These are phyloP conservation scores for Warburgia ugandensis DNA, from an alignment of 164 flowering plant genomes.

Conservation along the genomic window DNA sequence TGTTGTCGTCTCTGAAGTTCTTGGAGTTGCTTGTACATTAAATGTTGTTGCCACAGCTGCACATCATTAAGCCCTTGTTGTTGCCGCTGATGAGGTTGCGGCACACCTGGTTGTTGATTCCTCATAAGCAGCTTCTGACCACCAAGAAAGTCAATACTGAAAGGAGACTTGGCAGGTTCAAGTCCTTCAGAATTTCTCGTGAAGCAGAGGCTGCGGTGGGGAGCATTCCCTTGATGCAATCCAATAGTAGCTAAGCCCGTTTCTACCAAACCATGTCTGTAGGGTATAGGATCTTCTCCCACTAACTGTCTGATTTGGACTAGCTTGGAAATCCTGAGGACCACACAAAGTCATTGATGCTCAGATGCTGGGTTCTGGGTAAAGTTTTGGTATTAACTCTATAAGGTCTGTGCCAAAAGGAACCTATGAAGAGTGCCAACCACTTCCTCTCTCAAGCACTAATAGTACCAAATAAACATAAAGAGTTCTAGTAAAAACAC, in stretches of 20 bases:
- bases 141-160: constrained; percentile 26
- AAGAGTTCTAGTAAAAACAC: no score
- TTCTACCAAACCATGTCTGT: constrained; percentile 28
- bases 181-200: constrained; percentile 12
- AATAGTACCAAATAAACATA: no score
- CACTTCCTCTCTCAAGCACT: constrained; percentile 37
- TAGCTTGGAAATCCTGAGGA: constrained; percentile 27
- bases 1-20: constrained; percentile 66
- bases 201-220: background rate
- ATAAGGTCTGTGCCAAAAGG: constrained; percentile 28
- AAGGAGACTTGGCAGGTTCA: constrained; percentile 24
- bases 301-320: constrained; percentile 35
- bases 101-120: constrained; percentile 32
- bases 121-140: constrained; percentile 23
- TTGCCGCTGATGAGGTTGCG: constrained; percentile 34
- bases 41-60: constrained; percentile 53
- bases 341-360: constrained; percentile 40
- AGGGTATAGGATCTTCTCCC: constrained; percentile 31
- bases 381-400: constrained; percentile 25
- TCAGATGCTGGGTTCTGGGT: constrained; percentile 25
- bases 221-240: constrained; percentile 32
- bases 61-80: constrained; percentile 45
- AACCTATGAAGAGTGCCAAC: constrained; percentile 22
- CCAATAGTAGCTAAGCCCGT: constrained; percentile 33
- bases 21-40: constrained; percentile 59